Evolutionary conservation across 116 monocot species (phyloP), one percentile per base, ranked within the genome.

Genomic region (Trichopus zeylanicus): DNA sequence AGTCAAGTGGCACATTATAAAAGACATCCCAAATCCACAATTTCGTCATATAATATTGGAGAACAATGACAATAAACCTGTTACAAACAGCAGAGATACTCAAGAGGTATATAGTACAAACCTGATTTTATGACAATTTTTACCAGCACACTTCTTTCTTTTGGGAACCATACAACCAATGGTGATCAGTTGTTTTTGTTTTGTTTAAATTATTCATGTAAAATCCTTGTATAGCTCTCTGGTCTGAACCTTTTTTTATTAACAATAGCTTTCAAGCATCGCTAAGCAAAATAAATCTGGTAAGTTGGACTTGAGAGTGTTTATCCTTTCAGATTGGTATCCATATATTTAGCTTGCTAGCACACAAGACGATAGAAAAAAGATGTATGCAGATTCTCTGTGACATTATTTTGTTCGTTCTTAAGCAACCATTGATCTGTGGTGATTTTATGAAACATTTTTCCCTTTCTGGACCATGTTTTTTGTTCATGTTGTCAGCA

Each of bases 51-150:
- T 90, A 62, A 71, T 90, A 26, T 68, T 90, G 49, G 81, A 85
- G 68, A 90, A 90, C 66, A 90, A 90, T 69, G 90, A 90, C 48
- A 85, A 90, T 51, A 90, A 90, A 58, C 90, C 90, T 63, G 90
- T 90, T 27, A 90, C 85, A 11, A 90, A 90, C 38, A 90, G 90
- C 69, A 76, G 90, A 74, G 90, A 90, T 60, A 90, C 90, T 48
- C 90, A 90, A 47, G 90, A 90, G 90, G 90, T 85, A 56, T 46
- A 46, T 16, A 8, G 26, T n/a, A n/a, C n/a, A n/a, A n/a, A n/a
- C n/a, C n/a, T n/a, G n/a, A n/a, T 27, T 9, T 23, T 6, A 32
- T 20, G 22, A n/a, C n/a, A n/a, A n/a, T n/a, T n/a, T n/a, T n/a
- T n/a, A n/a, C n/a, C n/a, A n/a, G n/a, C n/a, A n/a, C n/a, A n/a